phyloP scores from a whole-genome alignment of 2,329 filamentous ascomycete species.

The Trichoderma atroviride region DNA sequence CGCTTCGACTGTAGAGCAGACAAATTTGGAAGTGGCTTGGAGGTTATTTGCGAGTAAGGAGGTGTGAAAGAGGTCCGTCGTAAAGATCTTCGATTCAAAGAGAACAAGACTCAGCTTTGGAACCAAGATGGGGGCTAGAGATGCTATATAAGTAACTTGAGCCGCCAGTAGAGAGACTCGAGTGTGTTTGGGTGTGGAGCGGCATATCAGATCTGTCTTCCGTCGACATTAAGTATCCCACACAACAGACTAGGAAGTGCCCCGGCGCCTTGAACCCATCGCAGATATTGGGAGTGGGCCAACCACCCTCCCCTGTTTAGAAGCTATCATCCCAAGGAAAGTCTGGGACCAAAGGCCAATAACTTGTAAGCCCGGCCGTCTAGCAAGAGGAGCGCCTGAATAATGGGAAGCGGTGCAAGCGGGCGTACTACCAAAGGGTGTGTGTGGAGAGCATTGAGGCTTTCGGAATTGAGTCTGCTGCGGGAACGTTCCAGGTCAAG shows the following conservation, averaged over 20 bases:
- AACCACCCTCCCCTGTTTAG: constrained; percentile 21
- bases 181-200: constrained; percentile 26
- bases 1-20: not conserved
- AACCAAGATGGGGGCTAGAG: constrained; percentile 24
- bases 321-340: constrained; percentile 22
- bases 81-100: constrained; percentile 10
- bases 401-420: constrained; percentile 12
- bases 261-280: constrained; percentile 26
- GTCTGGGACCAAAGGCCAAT: constrained; percentile 21
- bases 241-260: constrained; percentile 22
- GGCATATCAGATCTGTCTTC: constrained; percentile 32
- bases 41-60: not conserved
- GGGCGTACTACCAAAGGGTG: constrained; percentile 17
- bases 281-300: constrained; percentile 32
- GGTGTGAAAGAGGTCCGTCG: not conserved
- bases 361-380: constrained; percentile 11
- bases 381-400: constrained; percentile 14
- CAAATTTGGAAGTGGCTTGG: not conserved
- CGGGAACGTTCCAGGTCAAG: constrained; percentile 7
- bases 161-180: constrained; percentile 10
- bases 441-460: constrained; percentile 10
- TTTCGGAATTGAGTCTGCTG: constrained; percentile 5
- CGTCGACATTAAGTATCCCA: constrained; percentile 26
- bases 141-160: constrained; percentile 29
- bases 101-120: not conserved